phyloP scores from a whole-genome alignment of 2,329 filamentous ascomycete species.

The Fusarium torreyae region DNA sequence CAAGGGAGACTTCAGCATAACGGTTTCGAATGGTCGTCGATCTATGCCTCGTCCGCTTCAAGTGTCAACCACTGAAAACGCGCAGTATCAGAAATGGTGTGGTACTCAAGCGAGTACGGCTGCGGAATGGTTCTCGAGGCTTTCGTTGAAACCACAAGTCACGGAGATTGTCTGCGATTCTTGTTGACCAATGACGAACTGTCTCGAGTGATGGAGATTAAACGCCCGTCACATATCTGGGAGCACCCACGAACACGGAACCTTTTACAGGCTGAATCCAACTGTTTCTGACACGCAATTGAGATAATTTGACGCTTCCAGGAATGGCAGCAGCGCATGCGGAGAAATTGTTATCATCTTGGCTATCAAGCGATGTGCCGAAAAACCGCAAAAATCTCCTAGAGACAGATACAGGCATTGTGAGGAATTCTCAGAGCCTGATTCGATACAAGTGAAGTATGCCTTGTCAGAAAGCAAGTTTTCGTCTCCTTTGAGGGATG shows the following conservation, averaged over 20 bases:
- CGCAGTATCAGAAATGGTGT: background rate
- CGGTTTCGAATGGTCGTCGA: slow-evolving; percentile 7
- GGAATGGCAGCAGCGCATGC: slow-evolving; percentile 34
- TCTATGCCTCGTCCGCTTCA: slow-evolving; percentile 1
- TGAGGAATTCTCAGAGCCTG: background rate
- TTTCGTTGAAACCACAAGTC: slow-evolving; percentile 22
- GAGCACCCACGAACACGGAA: background rate
- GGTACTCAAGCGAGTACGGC: slow-evolving; percentile 31
- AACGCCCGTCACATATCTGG: slow-evolving; percentile 21
- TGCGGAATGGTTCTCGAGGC: slow-evolving; percentile 5
- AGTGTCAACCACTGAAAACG: slow-evolving; percentile 19
- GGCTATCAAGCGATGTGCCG: slow-evolving; percentile 5
- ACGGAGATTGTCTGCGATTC: slow-evolving; percentile 16
- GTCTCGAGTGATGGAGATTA: slow-evolving; percentile 7
- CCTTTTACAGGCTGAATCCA: slow-evolving; percentile 9
- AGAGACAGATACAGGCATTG: background rate
- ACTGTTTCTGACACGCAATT: slow-evolving; percentile 13
- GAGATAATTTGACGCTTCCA: slow-evolving; percentile 24
- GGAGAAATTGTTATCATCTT: slow-evolving; percentile 25
- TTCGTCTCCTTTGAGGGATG: slow-evolving; percentile 33
- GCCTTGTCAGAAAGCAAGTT: background rate
- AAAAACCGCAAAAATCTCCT: background rate
- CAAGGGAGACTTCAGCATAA: slow-evolving; percentile 7
- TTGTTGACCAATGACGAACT: slow-evolving; percentile 33
- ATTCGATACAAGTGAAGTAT: background rate